Evolutionary conservation across 768 basidiomycete genomes (phyloP).

Genomic region (Lentinula guzmanii): DNA sequence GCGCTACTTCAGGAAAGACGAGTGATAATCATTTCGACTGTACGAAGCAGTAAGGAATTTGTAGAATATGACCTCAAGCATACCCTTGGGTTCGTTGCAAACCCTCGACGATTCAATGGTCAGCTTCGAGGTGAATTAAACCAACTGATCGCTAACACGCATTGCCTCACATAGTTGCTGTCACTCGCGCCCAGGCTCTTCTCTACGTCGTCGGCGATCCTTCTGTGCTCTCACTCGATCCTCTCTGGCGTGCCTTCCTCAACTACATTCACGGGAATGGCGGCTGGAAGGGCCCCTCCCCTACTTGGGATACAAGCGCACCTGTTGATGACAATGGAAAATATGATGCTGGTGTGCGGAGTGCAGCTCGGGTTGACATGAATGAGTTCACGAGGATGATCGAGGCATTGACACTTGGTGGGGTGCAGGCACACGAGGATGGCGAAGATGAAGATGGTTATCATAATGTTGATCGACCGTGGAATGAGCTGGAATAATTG

Average conservation of each 20-base stretch:
- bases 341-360: conserved; percentile 27
- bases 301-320: conserved; percentile 28
- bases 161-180: conserved; percentile 39
- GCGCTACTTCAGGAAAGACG: conserved; percentile 37
- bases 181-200: conserved; percentile 61
- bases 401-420: conserved; percentile 22
- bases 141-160: neutral
- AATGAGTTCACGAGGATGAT: conserved; percentile 30
- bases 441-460: conserved; percentile 6
- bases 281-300: conserved; percentile 45
- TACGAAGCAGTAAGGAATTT: conserved; percentile 46
- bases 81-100: conserved; percentile 45
- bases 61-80: conserved; percentile 46
- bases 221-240: conserved; percentile 48
- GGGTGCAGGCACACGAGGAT: neutral
- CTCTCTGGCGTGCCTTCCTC: conserved; percentile 54
- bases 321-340: conserved; percentile 24
- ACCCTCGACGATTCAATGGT: conserved; percentile 55
- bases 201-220: conserved; percentile 62
- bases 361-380: conserved; percentile 25
- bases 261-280: conserved; percentile 44
- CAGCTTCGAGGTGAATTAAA: conserved; percentile 8
- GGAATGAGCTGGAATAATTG: conserved; percentile 15
- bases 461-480: conserved; percentile 14
- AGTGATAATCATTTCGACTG: conserved; percentile 53